Evolutionary conservation across 345 rosid genomes (phyloP), one percentile per base, ranked within the genome.

Genomic region (Orychophragmus violaceus): DNA sequence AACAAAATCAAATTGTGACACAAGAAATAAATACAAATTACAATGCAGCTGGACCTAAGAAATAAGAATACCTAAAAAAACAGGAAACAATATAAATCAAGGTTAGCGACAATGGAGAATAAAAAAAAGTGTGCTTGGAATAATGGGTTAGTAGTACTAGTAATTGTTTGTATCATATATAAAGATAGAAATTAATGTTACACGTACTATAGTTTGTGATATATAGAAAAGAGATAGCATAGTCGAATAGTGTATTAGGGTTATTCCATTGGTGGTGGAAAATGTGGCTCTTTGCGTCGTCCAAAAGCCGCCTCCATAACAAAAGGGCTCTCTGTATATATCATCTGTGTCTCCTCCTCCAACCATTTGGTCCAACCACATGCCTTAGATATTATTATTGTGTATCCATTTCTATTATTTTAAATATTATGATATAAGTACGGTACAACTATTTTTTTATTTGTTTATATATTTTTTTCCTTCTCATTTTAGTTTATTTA

Each of bases 301-400:
- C 83, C 77, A 80, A 90, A 79, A 78, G 91, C 85, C 85, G 82
- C 79, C 80, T 76, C 79, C 8, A 61, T 35, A 45, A 4, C 42
- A 18, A 53, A 41, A 49, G 35, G 54, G 17, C 36, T 42, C 21
- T 29, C 46, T 53, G 6, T 29, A 42, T 29, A 42, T 58, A 62
- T 22, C 52, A 50, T 64, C 24, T 66, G 49, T 56, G 77, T 37
- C 61, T 68, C 68, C 32, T 61, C 59, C 59, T 62, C 67, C 69
- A 35, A 61, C 71, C 62, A 50, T 67, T 67, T 60, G 57, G 72
- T 74, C 73, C 73, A 74, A 67, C 77, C 74, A 68, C 69, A 74
- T 74, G 58, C 64, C 64, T 60, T 62, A 19, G 53, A 60, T 67
- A 59, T 66, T 32, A 27, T 41, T 67, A 59, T 66, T 32, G 33